These are phyloP conservation scores for Solanum lycopersicoides DNA, from an alignment of 257 asterid genomes.

Conservation along the genomic window DNA sequence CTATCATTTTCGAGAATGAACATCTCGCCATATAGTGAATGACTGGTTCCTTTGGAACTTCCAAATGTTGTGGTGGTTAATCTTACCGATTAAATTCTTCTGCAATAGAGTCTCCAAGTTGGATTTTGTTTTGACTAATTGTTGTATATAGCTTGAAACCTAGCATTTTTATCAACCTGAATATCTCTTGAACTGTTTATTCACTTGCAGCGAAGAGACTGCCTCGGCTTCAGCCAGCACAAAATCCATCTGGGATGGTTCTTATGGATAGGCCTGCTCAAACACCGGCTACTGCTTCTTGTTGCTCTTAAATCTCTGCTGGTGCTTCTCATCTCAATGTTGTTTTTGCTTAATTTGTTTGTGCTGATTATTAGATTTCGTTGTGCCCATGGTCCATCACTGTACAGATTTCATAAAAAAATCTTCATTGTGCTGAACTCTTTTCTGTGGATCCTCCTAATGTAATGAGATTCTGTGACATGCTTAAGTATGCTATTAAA, in stretches of 20 bases:
- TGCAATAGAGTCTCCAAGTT: neutral
- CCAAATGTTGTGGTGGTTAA: neutral
- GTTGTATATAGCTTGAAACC: neutral
- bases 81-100: neutral
- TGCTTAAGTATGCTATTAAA: neutral
- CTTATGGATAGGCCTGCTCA: constrained; percentile 70
- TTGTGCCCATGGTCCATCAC: neutral
- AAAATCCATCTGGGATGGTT: constrained; percentile 79
- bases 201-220: constrained; percentile 59
- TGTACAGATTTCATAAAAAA: neutral
- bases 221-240: constrained; percentile 71
- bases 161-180: neutral
- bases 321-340: neutral
- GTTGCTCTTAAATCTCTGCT: constrained; percentile 40
- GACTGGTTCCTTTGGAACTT: neutral
- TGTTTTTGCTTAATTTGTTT: neutral
- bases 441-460: neutral
- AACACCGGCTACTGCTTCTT: constrained; percentile 23
- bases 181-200: neutral
- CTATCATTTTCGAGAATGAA: neutral
- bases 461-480: neutral
- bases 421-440: neutral
- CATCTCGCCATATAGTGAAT: neutral
- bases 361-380: neutral
- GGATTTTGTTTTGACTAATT: neutral